phyloP scores from a whole-genome alignment of 225 moss, liverwort and hornwort species.

The Bryoerythrophyllum caledonicum region DNA sequence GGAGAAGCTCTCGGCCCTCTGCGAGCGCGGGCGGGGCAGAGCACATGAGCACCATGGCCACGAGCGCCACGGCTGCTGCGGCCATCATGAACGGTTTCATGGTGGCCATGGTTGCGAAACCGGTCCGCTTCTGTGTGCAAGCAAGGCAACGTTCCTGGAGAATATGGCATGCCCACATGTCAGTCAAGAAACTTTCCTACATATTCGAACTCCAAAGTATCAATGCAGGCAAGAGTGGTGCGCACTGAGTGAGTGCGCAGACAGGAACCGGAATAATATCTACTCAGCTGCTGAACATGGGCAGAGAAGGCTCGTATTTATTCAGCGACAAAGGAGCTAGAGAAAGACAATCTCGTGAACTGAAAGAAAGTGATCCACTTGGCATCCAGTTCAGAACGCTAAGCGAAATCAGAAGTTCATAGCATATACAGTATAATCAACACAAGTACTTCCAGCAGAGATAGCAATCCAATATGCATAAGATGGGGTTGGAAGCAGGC shows the following conservation, averaged over 20 bases:
- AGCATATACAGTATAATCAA: not conserved
- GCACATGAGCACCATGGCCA: conserved; percentile 23
- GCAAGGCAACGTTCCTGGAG: not conserved
- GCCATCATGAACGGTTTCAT: conserved; percentile 25
- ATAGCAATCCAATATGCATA: not conserved
- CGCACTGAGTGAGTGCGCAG: not conserved
- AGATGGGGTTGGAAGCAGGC: not conserved
- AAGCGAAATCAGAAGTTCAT: not conserved
- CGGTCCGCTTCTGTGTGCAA: not conserved
- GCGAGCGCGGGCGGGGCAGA: not conserved
- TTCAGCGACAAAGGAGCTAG: too few species aligned
- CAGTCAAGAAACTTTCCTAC: not conserved
- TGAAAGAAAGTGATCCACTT: not conserved
- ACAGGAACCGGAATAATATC: too few species aligned
- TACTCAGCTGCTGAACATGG: too few species aligned
- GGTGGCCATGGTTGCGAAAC: conserved; percentile 18
- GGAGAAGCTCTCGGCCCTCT: conserved; percentile 28
- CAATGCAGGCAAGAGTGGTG: not conserved
- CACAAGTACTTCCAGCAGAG: not conserved
- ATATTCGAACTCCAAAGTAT: not conserved
- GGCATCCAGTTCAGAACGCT: not conserved
- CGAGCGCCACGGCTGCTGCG: conserved; percentile 2
- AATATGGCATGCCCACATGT: not conserved
- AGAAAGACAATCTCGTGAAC: too few species aligned
- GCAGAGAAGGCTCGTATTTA: too few species aligned